Conservation (phyloP, 805 yeast species). For the Candida ovalis region DNA sequence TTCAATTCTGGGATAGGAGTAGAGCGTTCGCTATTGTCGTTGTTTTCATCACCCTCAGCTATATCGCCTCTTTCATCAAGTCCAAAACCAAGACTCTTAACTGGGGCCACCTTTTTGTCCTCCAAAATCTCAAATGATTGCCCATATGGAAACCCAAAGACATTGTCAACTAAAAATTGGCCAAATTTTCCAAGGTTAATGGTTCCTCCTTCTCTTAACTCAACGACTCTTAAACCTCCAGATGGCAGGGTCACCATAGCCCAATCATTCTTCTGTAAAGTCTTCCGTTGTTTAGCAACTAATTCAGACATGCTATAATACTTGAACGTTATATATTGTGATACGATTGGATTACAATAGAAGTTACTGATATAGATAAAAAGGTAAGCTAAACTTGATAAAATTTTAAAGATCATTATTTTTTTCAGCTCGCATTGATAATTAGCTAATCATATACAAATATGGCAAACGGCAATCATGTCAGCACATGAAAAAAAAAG, state of each 20-base stretch:
- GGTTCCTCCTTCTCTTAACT: conserved; percentile 53
- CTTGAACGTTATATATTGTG: too few species aligned
- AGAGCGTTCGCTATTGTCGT: conserved; percentile 17
- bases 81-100: conserved; percentile 34
- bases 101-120: conserved; percentile 47
- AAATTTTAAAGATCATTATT: neutral
- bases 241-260: conserved; percentile 79
- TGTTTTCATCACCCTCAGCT: conserved; percentile 25
- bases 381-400: neutral
- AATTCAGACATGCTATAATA: neutral
- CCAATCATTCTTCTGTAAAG: conserved; percentile 46
- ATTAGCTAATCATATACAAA: neutral
- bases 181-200: conserved; percentile 92
- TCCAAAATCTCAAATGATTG: conserved; percentile 82
- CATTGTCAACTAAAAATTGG: conserved; percentile 64
- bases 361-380: neutral
- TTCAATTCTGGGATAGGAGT: conserved; percentile 23
- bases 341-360: too few species aligned
- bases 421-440: neutral
- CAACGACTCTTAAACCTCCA: conserved; percentile 69
- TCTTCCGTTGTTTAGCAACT: conserved; percentile 18
- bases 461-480: neutral
- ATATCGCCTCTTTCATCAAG: conserved; percentile 23
- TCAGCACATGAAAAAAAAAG: neutral
- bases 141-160: conserved; percentile 82